phyloP scores from a whole-genome alignment of 2,329 filamentous ascomycete genomes.

The Myriosclerotinia duriaeana region DNA sequence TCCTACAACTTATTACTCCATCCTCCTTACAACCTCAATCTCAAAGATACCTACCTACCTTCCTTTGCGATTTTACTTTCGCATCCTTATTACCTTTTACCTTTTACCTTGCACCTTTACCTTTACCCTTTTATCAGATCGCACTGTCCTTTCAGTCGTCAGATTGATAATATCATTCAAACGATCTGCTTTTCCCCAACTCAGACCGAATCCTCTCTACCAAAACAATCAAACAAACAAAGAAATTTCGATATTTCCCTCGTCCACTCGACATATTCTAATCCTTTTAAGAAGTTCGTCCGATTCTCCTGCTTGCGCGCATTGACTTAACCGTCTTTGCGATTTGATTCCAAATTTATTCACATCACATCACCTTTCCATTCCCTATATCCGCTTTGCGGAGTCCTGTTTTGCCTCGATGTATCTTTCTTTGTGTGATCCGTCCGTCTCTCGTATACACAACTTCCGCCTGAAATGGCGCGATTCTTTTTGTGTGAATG shows the following conservation, averaged over 20 bases:
- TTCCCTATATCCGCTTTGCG: constrained; percentile 37
- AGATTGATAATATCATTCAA: constrained; percentile 27
- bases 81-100: background rate
- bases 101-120: background rate
- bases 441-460: constrained; percentile 38
- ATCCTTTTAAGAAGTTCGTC: constrained; percentile 41
- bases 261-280: constrained; percentile 27
- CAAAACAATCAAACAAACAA: constrained; percentile 15
- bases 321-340: constrained; percentile 37
- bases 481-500: constrained; percentile 38
- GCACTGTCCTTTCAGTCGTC: constrained; percentile 41
- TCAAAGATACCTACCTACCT: background rate
- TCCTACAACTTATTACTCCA: constrained; percentile 13
- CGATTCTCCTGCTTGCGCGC: constrained; percentile 40
- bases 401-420: constrained; percentile 42
- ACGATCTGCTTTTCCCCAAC: background rate
- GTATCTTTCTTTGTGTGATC: constrained; percentile 42
- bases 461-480: constrained; percentile 39
- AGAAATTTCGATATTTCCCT: constrained; percentile 15
- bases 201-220: background rate
- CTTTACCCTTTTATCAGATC: constrained; percentile 19
- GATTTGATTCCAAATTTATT: constrained; percentile 24
- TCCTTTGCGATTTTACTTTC: constrained; percentile 10
- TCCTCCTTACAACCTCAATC: background rate
- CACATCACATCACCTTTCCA: constrained; percentile 34